Evolutionary conservation across 164 flowering plant genomes (phyloP), one percentile per base, ranked within the genome.

Genomic region (Saururus chinensis): DNA sequence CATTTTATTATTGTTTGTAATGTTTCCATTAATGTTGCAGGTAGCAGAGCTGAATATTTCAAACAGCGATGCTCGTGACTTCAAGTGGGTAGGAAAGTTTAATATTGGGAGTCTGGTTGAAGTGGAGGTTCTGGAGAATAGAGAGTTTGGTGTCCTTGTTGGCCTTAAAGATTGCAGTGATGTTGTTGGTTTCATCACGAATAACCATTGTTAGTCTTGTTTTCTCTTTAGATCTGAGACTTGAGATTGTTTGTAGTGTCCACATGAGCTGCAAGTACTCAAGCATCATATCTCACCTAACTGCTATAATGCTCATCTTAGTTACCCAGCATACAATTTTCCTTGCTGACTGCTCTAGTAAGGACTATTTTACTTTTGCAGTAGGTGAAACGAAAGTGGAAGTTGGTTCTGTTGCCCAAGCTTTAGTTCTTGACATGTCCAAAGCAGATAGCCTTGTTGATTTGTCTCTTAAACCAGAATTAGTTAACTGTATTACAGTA

Each of bases 361-460:
- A 30, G 6, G n/a, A 30, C 4, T 30, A 2, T 45, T 45, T 45
- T 45, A 4, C 65, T 60, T 62, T 53, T 76, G 65, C 89, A 92
- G 95, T 87, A 51, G 82, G 76, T 74, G 95, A 84, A 55, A 65
- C 48, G n/a, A 67, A 60, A 30, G 56, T 76, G 51, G 79, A 77
- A 72, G 64, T 35, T 19, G 92, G 92, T 19, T 75, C 88, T 19
- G 59, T 68, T 67, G 76, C 89, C 69, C 74, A 52, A 67, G 96
- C 92, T 70, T 74, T 64, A 19, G 88, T 95, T 77, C 95, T 95
- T 75, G 99, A 95, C 73, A 71, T 95, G 67, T 64, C 86, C 17
- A 81, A 73, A 75, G 54, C 80, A 16, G 97, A 91, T 25, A 76
- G 75, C 56, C 83, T 89, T 48, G 89, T 95, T 19, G 99, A 95